Conservation (phyloP, 148 eudicot species). For the Beta vulgaris region DNA sequence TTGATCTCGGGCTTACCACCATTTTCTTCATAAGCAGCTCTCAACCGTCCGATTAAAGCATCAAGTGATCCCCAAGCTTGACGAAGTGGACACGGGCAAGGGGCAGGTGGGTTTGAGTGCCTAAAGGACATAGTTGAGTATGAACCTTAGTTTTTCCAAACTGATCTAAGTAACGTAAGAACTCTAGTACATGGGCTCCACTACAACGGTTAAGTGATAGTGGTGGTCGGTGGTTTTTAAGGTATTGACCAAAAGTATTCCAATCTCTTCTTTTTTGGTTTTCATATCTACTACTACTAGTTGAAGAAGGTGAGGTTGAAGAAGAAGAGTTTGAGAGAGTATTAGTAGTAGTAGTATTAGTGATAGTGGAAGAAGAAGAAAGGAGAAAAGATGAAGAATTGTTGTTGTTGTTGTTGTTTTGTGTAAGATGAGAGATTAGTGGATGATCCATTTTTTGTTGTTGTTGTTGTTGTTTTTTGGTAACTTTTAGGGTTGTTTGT, state of each 20-base stretch:
- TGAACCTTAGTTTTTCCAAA: constrained; percentile 57
- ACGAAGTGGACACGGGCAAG: constrained; percentile 52
- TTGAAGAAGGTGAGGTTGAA: not conserved
- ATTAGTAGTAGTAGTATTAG: not conserved
- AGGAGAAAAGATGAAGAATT: not conserved
- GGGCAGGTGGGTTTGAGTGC: constrained; percentile 48
- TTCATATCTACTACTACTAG: constrained; percentile 4
- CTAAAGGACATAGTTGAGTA: constrained; percentile 47
- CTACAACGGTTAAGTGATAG: constrained; percentile 42
- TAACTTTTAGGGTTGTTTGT: not conserved
- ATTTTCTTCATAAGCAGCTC: constrained; percentile 55
- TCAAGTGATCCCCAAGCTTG: constrained; percentile 63
- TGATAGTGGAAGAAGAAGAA: not conserved
- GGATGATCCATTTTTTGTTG: not conserved
- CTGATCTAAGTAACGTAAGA: constrained; percentile 48
- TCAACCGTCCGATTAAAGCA: constrained; percentile 49
- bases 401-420: not conserved
- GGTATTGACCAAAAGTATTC: constrained; percentile 52
- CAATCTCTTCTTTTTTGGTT: constrained; percentile 41
- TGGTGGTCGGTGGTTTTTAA: constrained; percentile 47
- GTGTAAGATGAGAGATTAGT: constrained; percentile 2
- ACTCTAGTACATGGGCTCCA: constrained; percentile 50
- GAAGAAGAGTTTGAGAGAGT: not conserved
- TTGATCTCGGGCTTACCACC: constrained; percentile 48
- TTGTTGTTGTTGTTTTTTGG: not conserved